These are phyloP conservation scores for Phialophora verrucosa DNA, from an alignment of 2,329 filamentous ascomycete species.

Conservation along the genomic window DNA sequence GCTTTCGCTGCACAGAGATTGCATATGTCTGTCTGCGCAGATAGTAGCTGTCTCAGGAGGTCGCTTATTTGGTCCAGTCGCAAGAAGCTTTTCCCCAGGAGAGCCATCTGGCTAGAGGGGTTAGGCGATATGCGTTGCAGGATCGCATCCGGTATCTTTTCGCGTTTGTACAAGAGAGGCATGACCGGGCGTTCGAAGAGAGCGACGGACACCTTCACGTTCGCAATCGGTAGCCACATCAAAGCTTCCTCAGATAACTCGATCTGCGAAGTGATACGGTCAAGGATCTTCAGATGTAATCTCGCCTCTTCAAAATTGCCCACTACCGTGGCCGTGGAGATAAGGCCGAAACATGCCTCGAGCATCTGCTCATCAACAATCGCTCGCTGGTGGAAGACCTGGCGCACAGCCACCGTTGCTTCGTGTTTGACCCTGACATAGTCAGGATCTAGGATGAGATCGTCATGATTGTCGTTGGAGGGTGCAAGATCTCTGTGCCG, in stretches of 20 bases:
- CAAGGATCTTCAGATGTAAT: slow-evolving; percentile 46
- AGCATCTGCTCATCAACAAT: slow-evolving; percentile 46
- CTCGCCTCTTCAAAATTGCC: slow-evolving; percentile 48
- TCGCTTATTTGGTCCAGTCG: slow-evolving; percentile 43
- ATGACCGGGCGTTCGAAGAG: slow-evolving; percentile 46
- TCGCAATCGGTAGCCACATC: slow-evolving; percentile 32
- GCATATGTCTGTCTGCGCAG: slow-evolving; percentile 43
- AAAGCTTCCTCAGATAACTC: slow-evolving; percentile 43
- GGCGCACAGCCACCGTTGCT: slow-evolving; percentile 37
- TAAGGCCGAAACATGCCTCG: slow-evolving; percentile 47
- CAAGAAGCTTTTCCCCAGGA: slow-evolving; percentile 42
- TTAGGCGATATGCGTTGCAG: slow-evolving; percentile 43
- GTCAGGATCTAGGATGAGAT: slow-evolving; percentile 44
- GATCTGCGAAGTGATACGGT: slow-evolving; percentile 45
- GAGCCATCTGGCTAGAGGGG: slow-evolving; percentile 38
- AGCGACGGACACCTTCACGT: slow-evolving; percentile 42
- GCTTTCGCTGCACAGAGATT: slow-evolving; percentile 44
- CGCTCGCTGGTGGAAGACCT: slow-evolving; percentile 44
- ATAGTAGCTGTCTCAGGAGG: slow-evolving; percentile 40
- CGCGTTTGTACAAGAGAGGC: slow-evolving; percentile 44
- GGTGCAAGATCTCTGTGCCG: slow-evolving; percentile 40
- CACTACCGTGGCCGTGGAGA: slow-evolving; percentile 48
- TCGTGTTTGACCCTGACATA: slow-evolving; percentile 49
- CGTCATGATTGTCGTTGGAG: slow-evolving; percentile 31
- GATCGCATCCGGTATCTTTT: slow-evolving; percentile 42